phyloP scores from a whole-genome alignment of 306 rosid genomes.

The Arachis hypogaea region DNA sequence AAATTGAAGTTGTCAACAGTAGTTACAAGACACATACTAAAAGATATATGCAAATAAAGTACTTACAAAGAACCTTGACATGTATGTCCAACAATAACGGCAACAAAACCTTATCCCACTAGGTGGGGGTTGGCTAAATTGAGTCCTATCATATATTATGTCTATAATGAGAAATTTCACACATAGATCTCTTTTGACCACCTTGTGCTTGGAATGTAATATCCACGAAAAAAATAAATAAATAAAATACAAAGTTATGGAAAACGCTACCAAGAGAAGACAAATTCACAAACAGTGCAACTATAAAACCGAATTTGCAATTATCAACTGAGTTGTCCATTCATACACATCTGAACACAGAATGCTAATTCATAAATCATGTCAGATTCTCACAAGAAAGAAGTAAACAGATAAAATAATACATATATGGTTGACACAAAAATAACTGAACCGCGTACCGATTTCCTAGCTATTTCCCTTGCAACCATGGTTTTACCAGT shows the following conservation, averaged over 20 bases:
- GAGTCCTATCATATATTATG: too few relatives aligned
- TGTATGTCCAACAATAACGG: too few relatives aligned
- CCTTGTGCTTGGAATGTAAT: neutral
- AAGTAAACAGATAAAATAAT: slow-evolving; percentile 12
- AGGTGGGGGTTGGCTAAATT: too few relatives aligned
- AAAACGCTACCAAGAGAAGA: slow-evolving; percentile 16
- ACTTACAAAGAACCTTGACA: slow-evolving; percentile 12
- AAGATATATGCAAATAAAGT: slow-evolving; percentile 25
- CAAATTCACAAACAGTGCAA: slow-evolving; percentile 1
- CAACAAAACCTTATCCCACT: too few relatives aligned
- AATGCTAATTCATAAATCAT: slow-evolving; percentile 1
- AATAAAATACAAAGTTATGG: neutral
- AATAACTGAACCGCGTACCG: slow-evolving; percentile 56
- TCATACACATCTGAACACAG: too few relatives aligned
- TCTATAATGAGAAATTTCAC: too few relatives aligned
- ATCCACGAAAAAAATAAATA: neutral
- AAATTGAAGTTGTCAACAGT: slow-evolving; percentile 26
- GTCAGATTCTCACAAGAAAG: slow-evolving; percentile 17
- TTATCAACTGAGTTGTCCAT: neutral
- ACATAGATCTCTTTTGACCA: too few relatives aligned
- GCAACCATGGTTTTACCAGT: slow-evolving; percentile 99
- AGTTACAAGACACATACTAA: slow-evolving; percentile 18
- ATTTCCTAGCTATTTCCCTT: slow-evolving; percentile 90
- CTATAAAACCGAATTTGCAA: neutral
- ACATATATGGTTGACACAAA: neutral